A percentile compares a stretch with the other conserved stretches of the same genome.
Evolutionary conservation across 176 grass and related monocot species (phyloP).

Genomic region (Puccinellia tenuiflora): DNA sequence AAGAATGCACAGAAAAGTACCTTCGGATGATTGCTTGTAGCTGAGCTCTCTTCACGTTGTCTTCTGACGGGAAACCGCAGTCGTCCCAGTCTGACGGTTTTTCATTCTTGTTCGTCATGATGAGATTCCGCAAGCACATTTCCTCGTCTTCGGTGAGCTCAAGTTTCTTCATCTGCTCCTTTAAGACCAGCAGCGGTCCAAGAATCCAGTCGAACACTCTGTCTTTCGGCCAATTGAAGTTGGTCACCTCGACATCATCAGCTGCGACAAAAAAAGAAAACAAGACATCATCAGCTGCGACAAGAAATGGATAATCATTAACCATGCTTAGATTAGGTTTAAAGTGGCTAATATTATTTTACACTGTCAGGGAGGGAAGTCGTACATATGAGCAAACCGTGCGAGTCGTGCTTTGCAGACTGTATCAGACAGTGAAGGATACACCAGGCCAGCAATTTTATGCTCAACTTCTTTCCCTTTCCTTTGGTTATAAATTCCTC

Average conservation of each 20-base stretch:
- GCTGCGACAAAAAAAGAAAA: no score
- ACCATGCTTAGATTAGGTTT: background rate
- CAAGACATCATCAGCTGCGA: no score
- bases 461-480: conserved; percentile 66
- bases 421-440: conserved; percentile 81
- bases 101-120: conserved; percentile 56
- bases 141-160: conserved; percentile 69
- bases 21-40: conserved; percentile 85
- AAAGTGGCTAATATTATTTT: no score
- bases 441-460: conserved; percentile 71
- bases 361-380: no score
- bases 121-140: conserved; percentile 51
- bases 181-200: conserved; percentile 70
- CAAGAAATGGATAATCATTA: background rate
- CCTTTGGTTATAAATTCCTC: conserved; percentile 61
- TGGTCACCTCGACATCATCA: conserved; percentile 71
- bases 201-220: conserved; percentile 79
- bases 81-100: conserved; percentile 76
- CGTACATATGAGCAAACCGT: conserved; percentile 79
- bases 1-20: conserved; percentile 8
- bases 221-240: conserved; percentile 77
- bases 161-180: conserved; percentile 62
- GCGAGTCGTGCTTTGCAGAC: conserved; percentile 52
- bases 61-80: conserved; percentile 37
- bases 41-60: conserved; percentile 74